A percentile compares a stretch with the other conserved stretches of the same genome.
Conservation (phyloP, 2,329 filamentous ascomycete species). For the Xylaria sp. region DNA sequence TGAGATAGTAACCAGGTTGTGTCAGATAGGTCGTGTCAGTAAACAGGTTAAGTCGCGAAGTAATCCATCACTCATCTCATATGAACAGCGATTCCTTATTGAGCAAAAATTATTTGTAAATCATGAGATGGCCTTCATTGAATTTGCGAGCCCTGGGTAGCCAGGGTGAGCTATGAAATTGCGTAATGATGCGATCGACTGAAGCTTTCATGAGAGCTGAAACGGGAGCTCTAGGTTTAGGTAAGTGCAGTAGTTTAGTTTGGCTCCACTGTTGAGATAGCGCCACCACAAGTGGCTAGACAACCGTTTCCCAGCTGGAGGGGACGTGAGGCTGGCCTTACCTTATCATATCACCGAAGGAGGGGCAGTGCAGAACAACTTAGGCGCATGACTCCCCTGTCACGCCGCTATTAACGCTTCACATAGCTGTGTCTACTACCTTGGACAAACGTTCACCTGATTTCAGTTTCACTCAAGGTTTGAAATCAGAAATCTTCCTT, state of each 20-base stretch:
- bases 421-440: neutral
- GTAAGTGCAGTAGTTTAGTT: neutral
- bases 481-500: neutral
- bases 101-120: neutral
- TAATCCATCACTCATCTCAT: conserved; percentile 15
- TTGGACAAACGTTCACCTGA: neutral
- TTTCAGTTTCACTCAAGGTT: neutral
- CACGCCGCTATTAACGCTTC: neutral
- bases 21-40: neutral
- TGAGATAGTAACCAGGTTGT: conserved; percentile 6
- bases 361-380: conserved; percentile 13
- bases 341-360: conserved; percentile 14
- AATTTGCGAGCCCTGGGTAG: neutral
- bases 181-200: conserved; percentile 4
- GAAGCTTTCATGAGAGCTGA: conserved; percentile 29
- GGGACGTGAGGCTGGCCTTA: neutral
- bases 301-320: neutral
- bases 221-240: neutral
- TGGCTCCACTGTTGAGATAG: neutral
- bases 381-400: conserved; percentile 13
- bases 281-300: conserved; percentile 12
- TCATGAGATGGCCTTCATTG: conserved; percentile 8
- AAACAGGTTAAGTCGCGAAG: neutral
- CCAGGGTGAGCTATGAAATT: conserved; percentile 1
- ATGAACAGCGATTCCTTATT: neutral